phyloP scores from a whole-genome alignment of 78 protist genomes.

The Planoprotostelium fungivorum region DNA sequence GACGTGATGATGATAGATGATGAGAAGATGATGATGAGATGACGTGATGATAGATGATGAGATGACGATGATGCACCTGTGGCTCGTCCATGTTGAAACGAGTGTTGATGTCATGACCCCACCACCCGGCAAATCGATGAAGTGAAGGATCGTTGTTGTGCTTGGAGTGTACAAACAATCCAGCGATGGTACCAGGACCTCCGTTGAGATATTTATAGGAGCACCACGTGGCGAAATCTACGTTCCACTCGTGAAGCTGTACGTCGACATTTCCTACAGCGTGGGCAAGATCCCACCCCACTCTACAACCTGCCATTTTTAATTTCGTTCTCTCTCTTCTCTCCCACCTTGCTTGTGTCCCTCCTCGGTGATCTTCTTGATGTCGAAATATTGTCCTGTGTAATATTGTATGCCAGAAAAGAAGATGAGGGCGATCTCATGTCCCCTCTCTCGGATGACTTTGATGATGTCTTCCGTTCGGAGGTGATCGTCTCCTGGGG shows the following conservation, averaged over 20 bases:
- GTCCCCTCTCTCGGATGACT: constrained; percentile 49
- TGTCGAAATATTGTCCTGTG: constrained; percentile 84
- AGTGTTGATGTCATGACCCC: constrained; percentile 66
- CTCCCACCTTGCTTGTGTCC: constrained; percentile 51
- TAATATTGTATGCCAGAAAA: constrained; percentile 71
- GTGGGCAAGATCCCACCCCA: constrained; percentile 92
- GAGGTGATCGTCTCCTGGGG: constrained; percentile 51
- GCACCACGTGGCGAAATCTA: constrained; percentile 93
- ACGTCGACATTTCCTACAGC: constrained; percentile 89
- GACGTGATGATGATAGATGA: background rate
- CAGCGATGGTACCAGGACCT: constrained; percentile 91
- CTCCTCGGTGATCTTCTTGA: constrained; percentile 64
- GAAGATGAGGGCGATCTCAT: constrained; percentile 53
- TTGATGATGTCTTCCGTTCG: constrained; percentile 47
- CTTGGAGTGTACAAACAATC: constrained; percentile 73
- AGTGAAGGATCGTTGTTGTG: constrained; percentile 12
- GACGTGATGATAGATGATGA: too few relatives aligned
- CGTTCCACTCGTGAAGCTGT: constrained; percentile 86
- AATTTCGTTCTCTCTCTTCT: too few relatives aligned
- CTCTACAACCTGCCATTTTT: constrained; percentile 24
- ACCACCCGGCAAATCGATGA: constrained; percentile 81
- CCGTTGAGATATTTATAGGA: constrained; percentile 88
- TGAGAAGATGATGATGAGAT: background rate
- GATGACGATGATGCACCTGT: background rate
- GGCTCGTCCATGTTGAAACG: constrained; percentile 77